Evolutionary conservation across 2,329 filamentous ascomycete species (phyloP).

Genomic region (Trichoderma lentiforme): DNA sequence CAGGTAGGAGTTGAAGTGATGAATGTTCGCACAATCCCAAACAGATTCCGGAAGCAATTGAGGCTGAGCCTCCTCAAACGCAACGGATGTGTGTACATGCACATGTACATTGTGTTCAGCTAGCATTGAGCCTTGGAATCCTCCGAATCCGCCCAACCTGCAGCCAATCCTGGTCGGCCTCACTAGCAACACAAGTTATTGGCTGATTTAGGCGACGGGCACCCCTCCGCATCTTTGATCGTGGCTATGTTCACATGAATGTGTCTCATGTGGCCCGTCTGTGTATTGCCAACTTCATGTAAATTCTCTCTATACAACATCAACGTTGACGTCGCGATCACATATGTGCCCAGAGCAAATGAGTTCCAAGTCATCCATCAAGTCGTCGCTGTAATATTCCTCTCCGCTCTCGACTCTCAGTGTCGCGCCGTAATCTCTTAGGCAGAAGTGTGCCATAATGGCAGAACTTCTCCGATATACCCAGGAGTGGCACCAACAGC

Average conservation of each 20-base stretch:
- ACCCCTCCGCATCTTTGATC: neutral
- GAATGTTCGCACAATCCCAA: neutral
- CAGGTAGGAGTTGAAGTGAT: neutral
- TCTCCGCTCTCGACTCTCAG: neutral
- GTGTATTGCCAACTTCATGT: neutral
- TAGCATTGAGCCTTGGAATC: neutral
- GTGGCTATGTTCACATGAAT: neutral
- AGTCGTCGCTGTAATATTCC: neutral
- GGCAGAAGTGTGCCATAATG: neutral
- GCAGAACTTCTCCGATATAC: neutral
- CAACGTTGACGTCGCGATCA: neutral
- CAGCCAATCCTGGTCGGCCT: neutral
- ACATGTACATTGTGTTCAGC: neutral
- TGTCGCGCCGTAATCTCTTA: neutral
- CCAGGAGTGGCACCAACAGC: neutral
- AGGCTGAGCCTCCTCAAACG: neutral
- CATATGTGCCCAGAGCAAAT: neutral
- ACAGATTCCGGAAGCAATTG: neutral
- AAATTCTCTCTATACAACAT: neutral
- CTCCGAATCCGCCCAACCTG: neutral
- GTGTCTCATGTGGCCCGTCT: neutral
- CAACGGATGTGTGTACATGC: too few species aligned
- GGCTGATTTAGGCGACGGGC: neutral
- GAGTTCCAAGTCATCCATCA: neutral
- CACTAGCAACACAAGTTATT: neutral